Evolutionary conservation across 2,329 filamentous ascomycete species (phyloP), one percentile per base, ranked within the genome.

Genomic region (Cladosporium sp.): DNA sequence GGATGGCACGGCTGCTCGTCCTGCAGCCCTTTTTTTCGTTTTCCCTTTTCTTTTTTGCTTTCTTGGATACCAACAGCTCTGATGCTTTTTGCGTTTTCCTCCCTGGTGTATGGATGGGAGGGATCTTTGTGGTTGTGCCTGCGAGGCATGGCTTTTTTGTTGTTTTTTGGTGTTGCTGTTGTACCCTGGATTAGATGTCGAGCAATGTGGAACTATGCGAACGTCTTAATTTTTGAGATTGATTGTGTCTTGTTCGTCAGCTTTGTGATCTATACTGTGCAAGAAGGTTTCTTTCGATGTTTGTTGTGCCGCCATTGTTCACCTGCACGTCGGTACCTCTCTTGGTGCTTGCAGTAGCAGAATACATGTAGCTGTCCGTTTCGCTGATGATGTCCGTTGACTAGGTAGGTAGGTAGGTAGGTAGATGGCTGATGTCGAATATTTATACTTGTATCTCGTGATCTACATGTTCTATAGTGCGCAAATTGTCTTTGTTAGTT

Each of bases 11-110:
- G 30, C 30, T n/a, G n/a, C n/a, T n/a, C 7, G 18, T 21, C 18
- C 18, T 43, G 36, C 16, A n/a, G 36, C 7, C 36, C 34, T 18
- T n/a, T n/a, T 46, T 46, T 46, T 46, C n/a, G 26, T n/a, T 28
- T 61, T 51, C 23, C 34, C 39, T 21, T n/a, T n/a, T 21, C 51
- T 43, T 28, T 61, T 43, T 34, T 54, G 30, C 48, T 53, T 51
- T 48, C 21, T 32, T 62, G 48, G 59, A 62, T 62, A 62, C 59
- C 59, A 62, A 54, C 59, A 39, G 59, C 46, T 48, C 34, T 58
- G 39, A n/a, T 58, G 34, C 36, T 58, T 8, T 28, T 46, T 46
- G 39, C 5, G 21, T 21, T 43, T 43, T 23, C 39, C 39, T 46
- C 39, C n/a, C 39, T 21, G n/a, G 39, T 21, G 6, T 23, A 10